Evolutionary conservation across 2,329 filamentous ascomycete genomes (phyloP).

Genomic region (Cercospora beticola): DNA sequence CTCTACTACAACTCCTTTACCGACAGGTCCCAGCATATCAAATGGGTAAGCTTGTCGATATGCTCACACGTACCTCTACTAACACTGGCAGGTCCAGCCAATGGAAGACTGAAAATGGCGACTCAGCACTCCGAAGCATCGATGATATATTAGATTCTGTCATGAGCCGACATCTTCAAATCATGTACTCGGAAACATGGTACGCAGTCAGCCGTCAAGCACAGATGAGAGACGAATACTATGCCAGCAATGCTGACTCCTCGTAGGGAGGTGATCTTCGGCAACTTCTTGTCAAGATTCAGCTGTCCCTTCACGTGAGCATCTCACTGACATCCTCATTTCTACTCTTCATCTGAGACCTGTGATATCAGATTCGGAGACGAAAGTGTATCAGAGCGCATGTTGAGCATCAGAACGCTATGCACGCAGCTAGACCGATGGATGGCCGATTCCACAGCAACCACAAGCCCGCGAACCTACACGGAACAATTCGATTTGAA

Average conservation of each 20-base stretch:
- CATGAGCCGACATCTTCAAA: neutral
- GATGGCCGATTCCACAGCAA: conserved; percentile 10
- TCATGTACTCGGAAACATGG: conserved; percentile 7
- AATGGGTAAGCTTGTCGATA: neutral
- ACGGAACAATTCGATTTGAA: conserved; percentile 4
- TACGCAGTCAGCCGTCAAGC: neutral
- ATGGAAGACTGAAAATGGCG: neutral
- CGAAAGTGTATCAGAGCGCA: conserved; percentile 15
- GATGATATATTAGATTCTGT: neutral
- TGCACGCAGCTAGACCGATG: conserved; percentile 16
- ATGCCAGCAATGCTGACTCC: neutral
- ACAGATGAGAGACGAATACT: neutral
- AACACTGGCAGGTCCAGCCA: neutral
- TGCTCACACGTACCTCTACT: neutral
- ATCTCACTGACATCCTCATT: neutral
- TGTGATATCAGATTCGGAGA: conserved; percentile 12
- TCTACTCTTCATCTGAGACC: neutral
- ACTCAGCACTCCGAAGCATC: neutral
- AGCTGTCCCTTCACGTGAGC: conserved; percentile 14
- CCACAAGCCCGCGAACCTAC: neutral
- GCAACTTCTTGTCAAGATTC: conserved; percentile 16
- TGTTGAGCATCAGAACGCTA: conserved; percentile 13
- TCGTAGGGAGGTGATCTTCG: conserved; percentile 13
- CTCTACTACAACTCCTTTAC: neutral
- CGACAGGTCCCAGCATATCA: neutral